phyloP scores from a whole-genome alignment of 2,329 filamentous ascomycete species.

The Colletotrichum agaves region DNA sequence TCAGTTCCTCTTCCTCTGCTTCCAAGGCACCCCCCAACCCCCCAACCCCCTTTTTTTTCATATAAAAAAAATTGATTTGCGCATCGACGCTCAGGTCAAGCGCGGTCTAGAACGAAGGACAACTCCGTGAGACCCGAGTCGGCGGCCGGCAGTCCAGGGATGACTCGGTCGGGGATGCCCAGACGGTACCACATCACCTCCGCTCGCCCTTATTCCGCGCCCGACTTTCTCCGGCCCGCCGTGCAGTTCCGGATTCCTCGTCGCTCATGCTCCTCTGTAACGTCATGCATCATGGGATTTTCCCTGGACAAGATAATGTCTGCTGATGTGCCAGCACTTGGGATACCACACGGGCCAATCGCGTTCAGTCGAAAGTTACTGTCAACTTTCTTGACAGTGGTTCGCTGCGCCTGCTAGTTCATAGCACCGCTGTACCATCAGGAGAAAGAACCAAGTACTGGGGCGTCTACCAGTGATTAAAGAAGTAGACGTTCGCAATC shows the following conservation, averaged over 20 bases:
- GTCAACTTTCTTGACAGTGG: slow-evolving; percentile 8
- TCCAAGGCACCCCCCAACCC: no score
- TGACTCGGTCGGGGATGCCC: slow-evolving; percentile 2
- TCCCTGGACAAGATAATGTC: background rate
- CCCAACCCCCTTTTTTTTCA: no score
- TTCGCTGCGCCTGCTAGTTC: slow-evolving; percentile 6
- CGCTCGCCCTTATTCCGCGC: background rate
- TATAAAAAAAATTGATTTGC: no score
- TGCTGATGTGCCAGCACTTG: background rate
- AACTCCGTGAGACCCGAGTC: background rate
- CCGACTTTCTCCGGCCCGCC: background rate
- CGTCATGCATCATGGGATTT: background rate
- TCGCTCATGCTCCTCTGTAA: slow-evolving; percentile 5
- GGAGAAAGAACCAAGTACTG: no score
- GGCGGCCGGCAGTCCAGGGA: background rate
- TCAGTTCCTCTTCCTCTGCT: background rate
- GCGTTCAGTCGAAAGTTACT: slow-evolving; percentile 9
- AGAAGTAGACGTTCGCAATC: no score
- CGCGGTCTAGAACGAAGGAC: background rate
- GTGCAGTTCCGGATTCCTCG: background rate
- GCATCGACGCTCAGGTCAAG: background rate
- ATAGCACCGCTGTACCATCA: background rate
- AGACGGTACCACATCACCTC: background rate
- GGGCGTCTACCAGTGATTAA: no score
- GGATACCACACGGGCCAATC: background rate